phyloP scores from a whole-genome alignment of 371 early-diverging fungal species.

The Mucor indicus region DNA sequence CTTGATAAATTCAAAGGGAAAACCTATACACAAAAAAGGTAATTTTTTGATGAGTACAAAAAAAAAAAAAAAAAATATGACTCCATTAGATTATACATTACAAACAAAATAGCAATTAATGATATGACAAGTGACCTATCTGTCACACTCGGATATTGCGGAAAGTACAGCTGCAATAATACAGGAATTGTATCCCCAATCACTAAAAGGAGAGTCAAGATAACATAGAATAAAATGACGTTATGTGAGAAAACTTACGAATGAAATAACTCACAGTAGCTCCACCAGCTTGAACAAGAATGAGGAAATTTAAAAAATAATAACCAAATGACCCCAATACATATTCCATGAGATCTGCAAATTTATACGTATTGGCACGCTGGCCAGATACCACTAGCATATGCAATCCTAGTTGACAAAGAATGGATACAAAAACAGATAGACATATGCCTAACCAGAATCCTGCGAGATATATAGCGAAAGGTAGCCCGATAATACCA shows the following conservation, averaged over 20 bases:
- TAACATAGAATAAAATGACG: background rate
- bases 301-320: conserved; percentile 44
- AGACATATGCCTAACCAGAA: conserved; percentile 52
- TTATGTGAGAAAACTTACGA: conserved; percentile 21
- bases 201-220: conserved; percentile 22
- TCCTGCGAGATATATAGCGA: conserved; percentile 53
- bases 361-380: conserved; percentile 40
- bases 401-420: conserved; percentile 44
- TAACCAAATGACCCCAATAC: conserved; percentile 50
- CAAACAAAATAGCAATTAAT: conserved; percentile 42
- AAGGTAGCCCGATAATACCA: conserved; percentile 58
- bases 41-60: background rate
- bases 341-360: conserved; percentile 49
- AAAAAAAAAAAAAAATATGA: background rate
- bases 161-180: conserved; percentile 40
- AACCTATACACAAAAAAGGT: conserved; percentile 23
- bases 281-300: conserved; percentile 51
- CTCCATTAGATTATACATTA: conserved; percentile 12
- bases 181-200: conserved; percentile 61
- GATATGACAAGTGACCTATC: conserved; percentile 42
- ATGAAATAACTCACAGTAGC: conserved; percentile 54
- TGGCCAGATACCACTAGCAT: conserved; percentile 51
- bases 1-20: conserved; percentile 50
- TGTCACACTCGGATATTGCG: conserved; percentile 25
- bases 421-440: conserved; percentile 39